A percentile compares a stretch with the other conserved stretches of the same genome.
phyloP scores from a whole-genome alignment of 2,329 filamentous ascomycete species.

The Mollisia scopiformis region DNA sequence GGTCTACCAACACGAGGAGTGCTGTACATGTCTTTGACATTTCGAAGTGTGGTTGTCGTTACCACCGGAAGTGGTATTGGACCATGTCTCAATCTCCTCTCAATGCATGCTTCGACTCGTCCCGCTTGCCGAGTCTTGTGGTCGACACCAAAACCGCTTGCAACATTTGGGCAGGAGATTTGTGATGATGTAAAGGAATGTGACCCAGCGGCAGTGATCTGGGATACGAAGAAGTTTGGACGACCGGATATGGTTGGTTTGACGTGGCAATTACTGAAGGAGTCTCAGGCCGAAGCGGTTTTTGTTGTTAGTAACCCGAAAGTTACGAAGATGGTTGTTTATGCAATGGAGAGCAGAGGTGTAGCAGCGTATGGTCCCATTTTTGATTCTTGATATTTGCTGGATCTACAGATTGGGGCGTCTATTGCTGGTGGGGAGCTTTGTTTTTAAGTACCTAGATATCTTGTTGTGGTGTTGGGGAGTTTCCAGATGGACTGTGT shows the following conservation, averaged over 20 bases:
- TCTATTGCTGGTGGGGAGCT: neutral
- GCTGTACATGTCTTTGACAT: slow-evolving; percentile 67
- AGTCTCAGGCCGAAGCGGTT: slow-evolving; percentile 41
- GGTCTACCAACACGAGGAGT: slow-evolving; percentile 70
- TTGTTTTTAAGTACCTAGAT: no score
- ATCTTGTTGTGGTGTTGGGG: no score
- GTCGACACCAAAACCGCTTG: slow-evolving; percentile 38
- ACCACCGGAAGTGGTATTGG: slow-evolving; percentile 76
- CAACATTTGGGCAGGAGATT: slow-evolving; percentile 40
- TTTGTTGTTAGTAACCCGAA: slow-evolving; percentile 42
- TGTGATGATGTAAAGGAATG: slow-evolving; percentile 34
- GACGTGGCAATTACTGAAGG: slow-evolving; percentile 23
- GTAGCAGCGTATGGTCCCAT: slow-evolving; percentile 41
- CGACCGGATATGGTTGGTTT: slow-evolving; percentile 35
- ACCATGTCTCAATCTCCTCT: slow-evolving; percentile 53
- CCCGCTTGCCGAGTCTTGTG: slow-evolving; percentile 36
- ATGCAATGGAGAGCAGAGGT: slow-evolving; percentile 41
- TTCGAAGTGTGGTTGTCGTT: slow-evolving; percentile 66
- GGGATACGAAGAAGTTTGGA: slow-evolving; percentile 39
- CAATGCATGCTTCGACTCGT: slow-evolving; percentile 19
- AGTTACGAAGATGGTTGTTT: slow-evolving; percentile 42
- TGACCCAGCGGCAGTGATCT: slow-evolving; percentile 38
- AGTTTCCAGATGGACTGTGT: no score
- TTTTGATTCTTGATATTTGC: slow-evolving; percentile 28
- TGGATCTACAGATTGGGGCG: no score